These are phyloP conservation scores for Dispira simplex DNA, from an alignment of 192 early-diverging fungal species.

Conservation along the genomic window DNA sequence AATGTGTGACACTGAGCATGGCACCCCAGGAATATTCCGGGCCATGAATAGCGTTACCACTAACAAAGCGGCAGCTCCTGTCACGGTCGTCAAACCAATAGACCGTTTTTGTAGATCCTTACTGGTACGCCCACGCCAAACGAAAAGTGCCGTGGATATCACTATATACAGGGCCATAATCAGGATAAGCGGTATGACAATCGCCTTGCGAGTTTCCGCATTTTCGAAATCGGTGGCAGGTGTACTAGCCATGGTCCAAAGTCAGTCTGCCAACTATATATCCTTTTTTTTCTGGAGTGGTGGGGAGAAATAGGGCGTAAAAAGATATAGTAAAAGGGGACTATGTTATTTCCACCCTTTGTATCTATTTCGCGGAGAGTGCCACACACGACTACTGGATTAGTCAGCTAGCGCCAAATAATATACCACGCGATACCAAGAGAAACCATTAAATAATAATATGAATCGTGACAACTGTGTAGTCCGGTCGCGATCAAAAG, in stretches of 20 bases:
- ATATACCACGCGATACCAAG: too few relatives aligned
- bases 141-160: conserved; percentile 1
- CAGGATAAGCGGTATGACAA: not conserved
- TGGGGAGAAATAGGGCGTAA: too few relatives aligned
- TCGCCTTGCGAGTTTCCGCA: not conserved
- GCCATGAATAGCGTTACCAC: not conserved
- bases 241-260: not conserved
- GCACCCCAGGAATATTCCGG: not conserved
- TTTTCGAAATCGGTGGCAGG: not conserved
- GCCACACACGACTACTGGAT: too few relatives aligned
- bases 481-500: too few relatives aligned
- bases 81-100: not conserved
- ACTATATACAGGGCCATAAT: not conserved
- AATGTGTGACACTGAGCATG: not conserved
- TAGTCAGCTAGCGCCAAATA: too few relatives aligned
- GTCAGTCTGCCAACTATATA: too few relatives aligned
- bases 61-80: not conserved
- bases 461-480: too few relatives aligned
- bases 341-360: too few relatives aligned
- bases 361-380: too few relatives aligned
- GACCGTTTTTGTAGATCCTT: conserved; percentile 3
- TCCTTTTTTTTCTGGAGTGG: too few relatives aligned
- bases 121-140: conserved; percentile 1
- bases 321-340: too few relatives aligned
- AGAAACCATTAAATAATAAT: too few relatives aligned